Base-by-base conservation (phyloP, 2,329 filamentous ascomycete species). In the Apiospora aurea region DNA sequence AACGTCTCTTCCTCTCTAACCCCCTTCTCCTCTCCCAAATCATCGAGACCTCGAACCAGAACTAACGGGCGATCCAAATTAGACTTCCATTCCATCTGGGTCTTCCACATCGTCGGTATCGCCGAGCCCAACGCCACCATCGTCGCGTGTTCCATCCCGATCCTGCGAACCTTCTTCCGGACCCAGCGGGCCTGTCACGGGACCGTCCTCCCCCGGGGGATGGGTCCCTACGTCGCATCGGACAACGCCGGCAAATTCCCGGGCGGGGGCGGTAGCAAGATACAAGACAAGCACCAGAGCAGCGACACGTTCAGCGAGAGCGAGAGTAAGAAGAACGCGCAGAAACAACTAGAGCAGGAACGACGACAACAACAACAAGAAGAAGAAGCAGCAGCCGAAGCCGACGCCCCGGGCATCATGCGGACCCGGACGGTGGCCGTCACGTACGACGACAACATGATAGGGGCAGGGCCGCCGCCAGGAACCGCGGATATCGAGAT, bases 101-200 rank as follows among this genome's bases (percentile, higher is more conserved):
- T 68, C 8, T 68, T 26, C 24, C 67, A 68, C 16, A 38, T 68
- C 16, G 43, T 46, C 16, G 46, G 26, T 7, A 47, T 68, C 38
- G 67, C 67, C 38, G 67, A 68, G 24, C 67, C 67, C 4, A 47
- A 49, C 67, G 41, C 46, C 67, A 68, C 43, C 43, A 34, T 68
- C 6, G 67, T 68, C 1, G 67, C 67, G 0, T 13, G 11, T 14
- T 68, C 67, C n/a, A 46, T 68, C 14, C 70, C 70, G 21, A 57
- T 70, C 21, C 21, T 73, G 18, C 72, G 72, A 44, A 61, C 69
- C n/a, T 53, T 68, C 41, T 34, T 70, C 18, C 69, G 70, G 11
- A 43, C 16, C n/a, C 8, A 43, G 51, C 24, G n/a, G n/a, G 8
- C 43, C 24, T 10, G 18, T 34, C 21, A 18, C 24, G 24, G 16